These are phyloP conservation scores for Vitis hybrid DNA, from an alignment of 177 flowering plant species.

Conservation along the genomic window DNA sequence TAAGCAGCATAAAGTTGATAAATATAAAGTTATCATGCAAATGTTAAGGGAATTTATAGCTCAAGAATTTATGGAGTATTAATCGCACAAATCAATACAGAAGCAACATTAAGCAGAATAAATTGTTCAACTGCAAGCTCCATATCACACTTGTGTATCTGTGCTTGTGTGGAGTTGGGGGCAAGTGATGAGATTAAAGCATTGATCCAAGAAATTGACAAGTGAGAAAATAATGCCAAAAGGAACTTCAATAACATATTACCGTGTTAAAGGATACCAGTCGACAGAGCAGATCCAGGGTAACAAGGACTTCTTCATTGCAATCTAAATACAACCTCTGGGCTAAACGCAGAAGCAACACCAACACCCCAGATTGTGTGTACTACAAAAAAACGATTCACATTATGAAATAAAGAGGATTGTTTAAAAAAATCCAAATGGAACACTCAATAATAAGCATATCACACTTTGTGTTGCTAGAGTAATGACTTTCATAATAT, in stretches of 20 bases:
- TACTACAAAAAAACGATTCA: slow-evolving; percentile 38
- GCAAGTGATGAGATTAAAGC: not conserved
- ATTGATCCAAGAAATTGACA: not conserved
- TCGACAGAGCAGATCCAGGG: slow-evolving; percentile 67
- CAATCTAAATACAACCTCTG: slow-evolving; percentile 38
- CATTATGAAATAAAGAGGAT: not conserved
- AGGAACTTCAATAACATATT: slow-evolving; percentile 13
- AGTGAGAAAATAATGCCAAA: not conserved
- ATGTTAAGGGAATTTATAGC: not conserved
- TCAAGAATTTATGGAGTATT: not conserved
- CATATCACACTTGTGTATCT: not conserved
- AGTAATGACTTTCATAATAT: too few relatives aligned
- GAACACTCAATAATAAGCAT: too few relatives aligned
- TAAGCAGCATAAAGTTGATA: not conserved
- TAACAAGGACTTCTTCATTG: slow-evolving; percentile 50
- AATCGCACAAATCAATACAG: not conserved
- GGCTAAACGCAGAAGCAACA: slow-evolving; percentile 72
- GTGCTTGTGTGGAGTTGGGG: not conserved
- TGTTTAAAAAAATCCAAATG: not conserved
- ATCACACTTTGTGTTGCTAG: too few relatives aligned
- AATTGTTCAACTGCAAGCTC: not conserved
- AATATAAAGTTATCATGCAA: not conserved
- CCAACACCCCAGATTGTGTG: slow-evolving; percentile 63
- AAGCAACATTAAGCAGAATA: not conserved
- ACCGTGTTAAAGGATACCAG: slow-evolving; percentile 73